Percentiles rank a stretch among this genome's conserved stretches.
phyloP scores from a whole-genome alignment of 345 rosid species.

The Citrus hindsii region DNA sequence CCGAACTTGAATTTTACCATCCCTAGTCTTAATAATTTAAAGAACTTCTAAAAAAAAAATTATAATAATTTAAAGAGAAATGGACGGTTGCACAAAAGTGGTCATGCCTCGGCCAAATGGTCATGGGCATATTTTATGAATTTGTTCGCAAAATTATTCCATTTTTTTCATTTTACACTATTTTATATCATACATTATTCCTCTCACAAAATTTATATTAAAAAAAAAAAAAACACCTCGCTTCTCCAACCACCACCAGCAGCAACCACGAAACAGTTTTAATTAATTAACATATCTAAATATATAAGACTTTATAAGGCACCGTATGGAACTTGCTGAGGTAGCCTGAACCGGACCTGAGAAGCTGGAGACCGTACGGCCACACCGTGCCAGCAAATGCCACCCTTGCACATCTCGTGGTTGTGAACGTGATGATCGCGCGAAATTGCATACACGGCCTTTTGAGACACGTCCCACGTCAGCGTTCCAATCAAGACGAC shows the following conservation, averaged over 20 bases:
- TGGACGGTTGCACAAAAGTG: neutral
- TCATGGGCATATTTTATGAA: neutral
- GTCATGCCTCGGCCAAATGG: no score
- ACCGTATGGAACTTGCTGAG: conserved; percentile 41
- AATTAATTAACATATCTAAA: neutral
- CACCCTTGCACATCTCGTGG: conserved; percentile 80
- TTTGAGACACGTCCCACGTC: conserved; percentile 85
- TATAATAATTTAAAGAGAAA: no score
- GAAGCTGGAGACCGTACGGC: conserved; percentile 91
- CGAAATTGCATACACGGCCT: conserved; percentile 65
- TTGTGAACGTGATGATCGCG: conserved; percentile 55
- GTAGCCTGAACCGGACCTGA: conserved; percentile 88
- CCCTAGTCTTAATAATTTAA: no score
- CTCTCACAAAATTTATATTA: neutral
- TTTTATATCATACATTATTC: conserved; percentile 18
- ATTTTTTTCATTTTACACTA: neutral
- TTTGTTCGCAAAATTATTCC: neutral
- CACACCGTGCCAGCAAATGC: conserved; percentile 99
- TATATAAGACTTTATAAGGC: conserved; percentile 1
- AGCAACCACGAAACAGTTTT: no score
- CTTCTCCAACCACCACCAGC: neutral
- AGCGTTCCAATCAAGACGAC: conserved; percentile 63
- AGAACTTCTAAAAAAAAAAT: no score
- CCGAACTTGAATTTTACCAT: no score
- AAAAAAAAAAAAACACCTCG: conserved; percentile 5